Evolutionary conservation across 1,139 yeast species (phyloP).

Genomic region (Candida pseudocylindracea): DNA sequence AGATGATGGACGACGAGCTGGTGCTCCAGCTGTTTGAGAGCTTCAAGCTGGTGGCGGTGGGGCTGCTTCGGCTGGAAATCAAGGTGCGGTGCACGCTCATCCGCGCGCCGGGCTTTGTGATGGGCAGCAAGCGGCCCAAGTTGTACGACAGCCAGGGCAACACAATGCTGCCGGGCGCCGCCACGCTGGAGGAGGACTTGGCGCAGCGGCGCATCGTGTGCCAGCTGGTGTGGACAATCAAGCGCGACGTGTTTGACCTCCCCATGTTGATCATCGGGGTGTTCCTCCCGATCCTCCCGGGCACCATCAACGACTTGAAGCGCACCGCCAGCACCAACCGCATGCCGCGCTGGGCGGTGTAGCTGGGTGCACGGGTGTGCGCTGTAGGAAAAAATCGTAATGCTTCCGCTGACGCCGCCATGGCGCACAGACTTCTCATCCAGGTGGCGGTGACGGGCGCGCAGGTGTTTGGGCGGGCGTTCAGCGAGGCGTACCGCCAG

Average conservation of each 20-base stretch:
- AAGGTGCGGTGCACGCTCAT: slow-evolving; percentile 23
- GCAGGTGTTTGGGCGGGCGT: slow-evolving; percentile 86
- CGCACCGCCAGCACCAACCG: no score
- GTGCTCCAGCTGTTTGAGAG: slow-evolving; percentile 19
- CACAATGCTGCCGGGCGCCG: no score
- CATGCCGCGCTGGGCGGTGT: no score
- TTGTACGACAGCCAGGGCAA: no score
- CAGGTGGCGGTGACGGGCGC: slow-evolving; percentile 91
- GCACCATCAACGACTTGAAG: no score
- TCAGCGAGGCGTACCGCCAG: slow-evolving; percentile 91
- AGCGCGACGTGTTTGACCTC: slow-evolving; percentile 73
- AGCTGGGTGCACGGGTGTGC: no score
- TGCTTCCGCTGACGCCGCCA: no score
- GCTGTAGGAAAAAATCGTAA: no score
- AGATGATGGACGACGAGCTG: slow-evolving; percentile 25
- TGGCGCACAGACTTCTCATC: slow-evolving; percentile 83
- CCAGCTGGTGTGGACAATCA: slow-evolving; percentile 43
- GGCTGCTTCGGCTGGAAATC: slow-evolving; percentile 24
- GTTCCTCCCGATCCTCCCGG: slow-evolving; percentile 20
- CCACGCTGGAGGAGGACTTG: slow-evolving; percentile 1
- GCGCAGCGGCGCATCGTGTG: slow-evolving; percentile 19
- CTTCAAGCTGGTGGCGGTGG: slow-evolving; percentile 27
- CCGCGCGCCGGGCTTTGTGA: slow-evolving; percentile 6
- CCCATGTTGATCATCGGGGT: slow-evolving; percentile 36
- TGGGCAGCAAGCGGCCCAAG: not conserved